phyloP scores from a whole-genome alignment of 1,284 basidiomycete genomes.

The Fomitopsis schrenkii region DNA sequence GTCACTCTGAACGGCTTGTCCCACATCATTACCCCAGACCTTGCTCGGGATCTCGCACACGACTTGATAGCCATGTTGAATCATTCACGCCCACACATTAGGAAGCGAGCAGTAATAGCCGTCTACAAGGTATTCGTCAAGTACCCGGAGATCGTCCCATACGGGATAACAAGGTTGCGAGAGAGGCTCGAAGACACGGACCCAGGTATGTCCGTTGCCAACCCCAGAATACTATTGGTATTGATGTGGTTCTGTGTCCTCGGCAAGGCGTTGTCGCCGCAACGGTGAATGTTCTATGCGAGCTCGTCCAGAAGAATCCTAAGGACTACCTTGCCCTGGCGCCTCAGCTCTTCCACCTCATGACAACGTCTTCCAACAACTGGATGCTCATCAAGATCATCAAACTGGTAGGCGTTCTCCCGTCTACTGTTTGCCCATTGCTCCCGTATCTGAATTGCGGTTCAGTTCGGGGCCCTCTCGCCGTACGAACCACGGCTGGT shows the following conservation, averaged over 20 bases:
- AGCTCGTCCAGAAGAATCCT: constrained; percentile 81
- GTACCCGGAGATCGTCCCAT: constrained; percentile 72
- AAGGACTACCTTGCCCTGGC: constrained; percentile 80
- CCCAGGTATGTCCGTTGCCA: constrained; percentile 44
- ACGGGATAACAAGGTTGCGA: constrained; percentile 68
- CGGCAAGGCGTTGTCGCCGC: constrained; percentile 82
- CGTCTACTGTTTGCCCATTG: constrained; percentile 4
- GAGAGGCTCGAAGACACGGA: constrained; percentile 89
- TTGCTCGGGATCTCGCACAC: constrained; percentile 84
- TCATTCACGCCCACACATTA: constrained; percentile 84
- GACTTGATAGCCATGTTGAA: constrained; percentile 89
- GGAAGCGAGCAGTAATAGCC: constrained; percentile 86
- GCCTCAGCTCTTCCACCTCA: constrained; percentile 91
- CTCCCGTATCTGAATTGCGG: background rate
- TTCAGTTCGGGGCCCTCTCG: constrained; percentile 85
- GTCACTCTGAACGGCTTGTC: constrained; percentile 86
- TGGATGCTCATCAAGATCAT: constrained; percentile 99
- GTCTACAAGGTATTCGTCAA: constrained; percentile 76
- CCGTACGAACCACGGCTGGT: constrained; percentile 92
- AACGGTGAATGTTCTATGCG: constrained; percentile 92
- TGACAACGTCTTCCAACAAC: constrained; percentile 94
- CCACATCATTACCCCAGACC: constrained; percentile 83
- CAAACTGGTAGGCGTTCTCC: constrained; percentile 68
- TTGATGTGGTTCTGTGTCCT: constrained; percentile 1
- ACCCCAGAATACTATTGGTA: background rate